A percentile compares a stretch with the other conserved stretches of the same genome.
Evolutionary conservation across 2,329 filamentous ascomycete genomes (phyloP).

Genomic region (Colletotrichum truncatum): DNA sequence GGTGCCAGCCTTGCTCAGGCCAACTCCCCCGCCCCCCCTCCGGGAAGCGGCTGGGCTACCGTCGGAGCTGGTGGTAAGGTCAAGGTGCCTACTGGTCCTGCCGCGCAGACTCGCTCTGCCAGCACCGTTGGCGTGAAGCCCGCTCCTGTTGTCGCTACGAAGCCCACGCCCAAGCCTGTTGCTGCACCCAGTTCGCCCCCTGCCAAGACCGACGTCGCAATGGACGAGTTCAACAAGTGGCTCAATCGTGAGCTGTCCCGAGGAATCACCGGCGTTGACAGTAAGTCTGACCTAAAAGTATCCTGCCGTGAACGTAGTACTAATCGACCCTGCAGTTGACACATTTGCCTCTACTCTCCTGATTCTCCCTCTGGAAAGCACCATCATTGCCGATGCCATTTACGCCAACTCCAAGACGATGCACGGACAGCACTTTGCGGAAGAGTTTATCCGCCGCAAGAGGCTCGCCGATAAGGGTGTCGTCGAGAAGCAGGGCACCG

Average conservation of each 20-base stretch:
- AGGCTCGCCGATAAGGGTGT: conserved; percentile 94
- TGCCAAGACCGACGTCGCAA: conserved; percentile 63
- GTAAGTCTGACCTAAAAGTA: conserved; percentile 52
- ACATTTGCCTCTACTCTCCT: conserved; percentile 82
- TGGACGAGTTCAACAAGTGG: conserved; percentile 97
- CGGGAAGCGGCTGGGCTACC: conserved; percentile 83
- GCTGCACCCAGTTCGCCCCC: conserved; percentile 56
- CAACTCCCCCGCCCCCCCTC: conserved; percentile 51
- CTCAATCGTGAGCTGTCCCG: conserved; percentile 80
- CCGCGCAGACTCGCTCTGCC: conserved; percentile 55
- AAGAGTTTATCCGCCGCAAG: conserved; percentile 93
- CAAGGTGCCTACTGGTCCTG: conserved; percentile 74
- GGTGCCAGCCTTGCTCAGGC: conserved; percentile 46
- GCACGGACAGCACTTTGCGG: conserved; percentile 91
- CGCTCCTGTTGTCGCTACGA: conserved; percentile 54
- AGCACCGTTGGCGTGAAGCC: conserved; percentile 55
- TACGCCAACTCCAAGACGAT: conserved; percentile 89
- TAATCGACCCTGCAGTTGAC: conserved; percentile 68
- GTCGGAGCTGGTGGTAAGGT: conserved; percentile 94
- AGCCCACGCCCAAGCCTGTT: conserved; percentile 60
- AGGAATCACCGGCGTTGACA: conserved; percentile 68
- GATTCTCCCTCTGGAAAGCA: conserved; percentile 77
- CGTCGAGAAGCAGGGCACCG: conserved; percentile 75
- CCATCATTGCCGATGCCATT: conserved; percentile 89
- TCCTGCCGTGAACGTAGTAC: background rate